Percentiles rank a stretch among this genome's conserved stretches.
Evolutionary conservation across 2,329 filamentous ascomycete species (phyloP).

Genomic region (Hypomyces rosellus): DNA sequence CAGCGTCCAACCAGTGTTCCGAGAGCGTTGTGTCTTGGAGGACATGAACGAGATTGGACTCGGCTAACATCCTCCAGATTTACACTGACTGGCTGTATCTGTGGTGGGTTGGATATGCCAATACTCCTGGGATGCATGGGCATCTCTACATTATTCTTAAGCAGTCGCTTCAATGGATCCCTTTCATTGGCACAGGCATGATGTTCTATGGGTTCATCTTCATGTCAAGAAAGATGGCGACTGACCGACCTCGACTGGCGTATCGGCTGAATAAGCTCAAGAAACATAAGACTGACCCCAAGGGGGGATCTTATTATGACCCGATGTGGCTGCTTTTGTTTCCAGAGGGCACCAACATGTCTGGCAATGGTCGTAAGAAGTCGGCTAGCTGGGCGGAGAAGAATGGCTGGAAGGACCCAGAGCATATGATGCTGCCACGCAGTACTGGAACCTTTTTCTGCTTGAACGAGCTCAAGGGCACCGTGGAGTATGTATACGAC

Average conservation of each 20-base stretch:
- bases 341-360: slow-evolving; percentile 80
- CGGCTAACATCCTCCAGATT: slow-evolving; percentile 38
- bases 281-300: slow-evolving; percentile 45
- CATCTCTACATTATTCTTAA: slow-evolving; percentile 88
- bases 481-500: slow-evolving; percentile 80
- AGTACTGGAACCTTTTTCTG: slow-evolving; percentile 79
- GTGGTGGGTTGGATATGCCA: slow-evolving; percentile 89
- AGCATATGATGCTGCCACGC: slow-evolving; percentile 69
- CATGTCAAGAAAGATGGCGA: slow-evolving; percentile 81
- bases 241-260: slow-evolving; percentile 69
- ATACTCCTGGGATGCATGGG: slow-evolving; percentile 68
- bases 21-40: background rate
- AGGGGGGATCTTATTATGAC: slow-evolving; percentile 51
- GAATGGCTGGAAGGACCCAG: slow-evolving; percentile 62
- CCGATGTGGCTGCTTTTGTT: slow-evolving; percentile 91
- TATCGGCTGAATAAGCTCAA: slow-evolving; percentile 67
- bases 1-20: background rate
- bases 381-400: slow-evolving; percentile 74
- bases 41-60: background rate
- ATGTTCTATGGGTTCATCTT: slow-evolving; percentile 88
- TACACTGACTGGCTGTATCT: slow-evolving; percentile 91
- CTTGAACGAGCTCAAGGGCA: slow-evolving; percentile 65
- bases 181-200: slow-evolving; percentile 73
- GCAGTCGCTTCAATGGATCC: slow-evolving; percentile 76
- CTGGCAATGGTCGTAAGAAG: slow-evolving; percentile 60